Conservation (phyloP, 768 basidiomycete genomes). For the Mycena polygramma region DNA sequence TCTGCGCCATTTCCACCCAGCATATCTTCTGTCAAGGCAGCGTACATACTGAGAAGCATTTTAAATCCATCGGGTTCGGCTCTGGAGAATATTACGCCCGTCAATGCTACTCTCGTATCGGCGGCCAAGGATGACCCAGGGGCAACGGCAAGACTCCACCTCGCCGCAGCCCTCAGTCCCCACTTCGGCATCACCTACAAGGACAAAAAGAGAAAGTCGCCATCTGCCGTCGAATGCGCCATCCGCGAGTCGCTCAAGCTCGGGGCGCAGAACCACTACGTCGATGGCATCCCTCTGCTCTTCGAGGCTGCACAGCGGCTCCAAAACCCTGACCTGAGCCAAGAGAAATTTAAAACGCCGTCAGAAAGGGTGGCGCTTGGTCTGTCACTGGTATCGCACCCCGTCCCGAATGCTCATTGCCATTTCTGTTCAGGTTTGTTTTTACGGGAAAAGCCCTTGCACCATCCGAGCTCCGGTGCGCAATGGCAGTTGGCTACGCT, state of each 20-base stretch:
- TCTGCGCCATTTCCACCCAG: slow-evolving; percentile 57
- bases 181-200: slow-evolving; percentile 69
- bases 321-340: slow-evolving; percentile 49
- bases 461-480: slow-evolving; percentile 70
- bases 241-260: slow-evolving; percentile 90
- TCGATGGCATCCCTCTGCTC: slow-evolving; percentile 80
- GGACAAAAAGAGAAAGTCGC: slow-evolving; percentile 74
- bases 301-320: slow-evolving; percentile 68
- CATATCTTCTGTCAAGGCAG: slow-evolving; percentile 65
- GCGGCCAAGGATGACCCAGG: slow-evolving; percentile 53
- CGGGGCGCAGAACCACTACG: slow-evolving; percentile 80
- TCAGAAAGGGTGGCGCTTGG: slow-evolving; percentile 73
- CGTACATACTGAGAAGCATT: slow-evolving; percentile 69
- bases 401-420: background rate
- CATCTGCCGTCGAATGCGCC: slow-evolving; percentile 73
- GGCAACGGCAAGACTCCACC: slow-evolving; percentile 74
- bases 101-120: slow-evolving; percentile 64
- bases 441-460: slow-evolving; percentile 75
- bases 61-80: slow-evolving; percentile 47
- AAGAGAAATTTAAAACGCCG: slow-evolving; percentile 50
- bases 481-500: slow-evolving; percentile 81
- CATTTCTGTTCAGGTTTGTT: slow-evolving; percentile 64
- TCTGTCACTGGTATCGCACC: slow-evolving; percentile 43
- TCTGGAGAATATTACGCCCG: slow-evolving; percentile 47
- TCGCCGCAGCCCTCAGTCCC: slow-evolving; percentile 84